Evolutionary conservation across 2,329 filamentous ascomycete genomes (phyloP), one percentile per base, ranked within the genome.

Genomic region (Stenocarpella maydis): DNA sequence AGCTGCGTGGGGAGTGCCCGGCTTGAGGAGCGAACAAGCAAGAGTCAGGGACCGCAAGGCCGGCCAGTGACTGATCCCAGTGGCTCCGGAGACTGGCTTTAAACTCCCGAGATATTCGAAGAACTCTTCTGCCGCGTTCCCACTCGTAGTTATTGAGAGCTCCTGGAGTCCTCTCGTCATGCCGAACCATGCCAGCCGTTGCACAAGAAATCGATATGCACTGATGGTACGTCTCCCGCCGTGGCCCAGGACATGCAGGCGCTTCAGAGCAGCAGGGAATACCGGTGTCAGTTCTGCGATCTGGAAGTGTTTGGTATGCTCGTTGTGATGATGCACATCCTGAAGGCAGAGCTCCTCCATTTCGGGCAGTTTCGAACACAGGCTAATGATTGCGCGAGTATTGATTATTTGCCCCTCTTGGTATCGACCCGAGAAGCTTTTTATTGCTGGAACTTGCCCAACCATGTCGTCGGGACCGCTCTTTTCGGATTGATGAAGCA

Each of bases 321-420:
- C 15, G 17, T 60, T 31, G 5, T 43, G 37, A 31, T 43, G 7
- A 60, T 60, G 21, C 1, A 31, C 2, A 31, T 60, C 21, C 31
- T 60, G 24, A 2, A 45, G 37, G 54, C 39, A 60, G 54, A 60
- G 15, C 9, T 60, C 54, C 37, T 60, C 54, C 9, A 60, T 24
- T 21, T 10, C 24, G 2, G 54, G 37, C 1, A 60, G 17, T 14
- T 8, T n/a, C 24, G 17, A 60, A 45, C 37, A 43, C 3, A 60
- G 54, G 54, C 17, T 4, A 2, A 43, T 14, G 24, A 9, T 17
- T 60, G 24, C 7, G 4, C 3, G 3, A 9, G 39, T 31, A 28
- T 10, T 28, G 15, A 4, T 43, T 2, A 15, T 8, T 2, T 19
- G 10, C 15, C 28, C 17, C 21, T 4, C 37, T 43, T 21, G 24